Evolutionary conservation across 768 basidiomycete genomes (phyloP), one percentile per base, ranked within the genome.

Genomic region (Phanerodontia chrysosporium): DNA sequence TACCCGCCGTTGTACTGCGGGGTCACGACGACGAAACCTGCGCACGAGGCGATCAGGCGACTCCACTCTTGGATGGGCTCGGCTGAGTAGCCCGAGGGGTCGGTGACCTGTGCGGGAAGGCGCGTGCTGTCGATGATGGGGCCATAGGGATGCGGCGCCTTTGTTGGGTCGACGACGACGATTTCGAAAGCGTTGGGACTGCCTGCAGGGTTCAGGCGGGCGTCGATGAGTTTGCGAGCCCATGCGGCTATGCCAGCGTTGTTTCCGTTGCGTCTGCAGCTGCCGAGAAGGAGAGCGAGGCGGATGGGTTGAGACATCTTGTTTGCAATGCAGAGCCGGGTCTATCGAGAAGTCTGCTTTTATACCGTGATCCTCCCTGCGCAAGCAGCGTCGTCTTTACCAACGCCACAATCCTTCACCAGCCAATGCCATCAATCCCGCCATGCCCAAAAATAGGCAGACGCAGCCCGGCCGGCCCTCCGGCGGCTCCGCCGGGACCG

Each of bases 1-100:
- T 70, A 70, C 1, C 70, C 67, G 64, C 74, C 72, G 66, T 78
- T 78, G 67, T 76, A 75, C 63, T 77, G 75, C 21, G 76, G 75
- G 1, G 73, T 68, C 60, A 78, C 58, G 61, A 78, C 63, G 55
- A 75, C 60, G 64, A 76, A 65, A 5, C 63, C 75, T 55, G 68
- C 65, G 67, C 64, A 70, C 8, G 60, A 61, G 35, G 65, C 52
- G 48, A 75, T 62, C 57, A 70, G 66, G 5, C 51, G 60, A 14
- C 70, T 71, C 72, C 74, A 76, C 16, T 67, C 65, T 49, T 66
- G 68, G 12, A 74, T 64, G 45, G 57, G 36, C 1, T 67, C 60
- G 45, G 71, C 63, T 29, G 69, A 49, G 62, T 76, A 74, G n/a
- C 67, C n/a, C 12, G 62, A 27, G 10, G 67, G 63, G 51, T 63